Evolutionary conservation across 106 monocot species (phyloP), one percentile per base, ranked within the genome.

Genomic region (Narthecium ossifragum): DNA sequence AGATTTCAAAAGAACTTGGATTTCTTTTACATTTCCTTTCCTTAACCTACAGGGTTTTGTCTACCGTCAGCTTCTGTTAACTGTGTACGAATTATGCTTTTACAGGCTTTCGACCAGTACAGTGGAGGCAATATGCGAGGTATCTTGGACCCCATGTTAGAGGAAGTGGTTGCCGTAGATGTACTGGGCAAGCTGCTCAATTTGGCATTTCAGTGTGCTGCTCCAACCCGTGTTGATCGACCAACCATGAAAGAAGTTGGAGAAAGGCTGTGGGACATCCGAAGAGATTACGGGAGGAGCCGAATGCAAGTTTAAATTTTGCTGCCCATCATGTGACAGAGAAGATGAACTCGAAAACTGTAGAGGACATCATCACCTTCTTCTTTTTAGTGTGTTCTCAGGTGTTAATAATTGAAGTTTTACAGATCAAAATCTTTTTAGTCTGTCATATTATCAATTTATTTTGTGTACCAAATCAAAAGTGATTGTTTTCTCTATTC

Each of bases 141-240:
- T 8, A 51, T 69, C 9, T 46, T 72, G 60, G 63, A 66, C 28
- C 80, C 80, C 7, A 4, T 57, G 75, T 51, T 92, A 31, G 51
- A 71, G 30, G 88, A 88, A 60, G 61, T 20, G 21, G 64, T 84
- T 8, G 70, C 88, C 15, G 73, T 48, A 17, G 75, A 78, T 24
- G 69, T 92, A 13, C 47, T 84, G 14, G 5, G 23, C 11, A 78
- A 60, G 31, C 48, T 92, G 57, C 66, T 92, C 15, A 51, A 14
- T 51, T 64, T 92, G 57, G 80, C 92, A 32, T 92, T 92, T 57
- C 68, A 88, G 23, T 88, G 92, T 53, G 92, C 78, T 26, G 80
- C 92, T 23, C 88, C 88, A 4, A 81, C 78, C 4, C 83, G 81
- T 28, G 43, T 36, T 1, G 78, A 84, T 14, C 74, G 92, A 1